Evolutionary conservation across 352 stramenopile species (phyloP).

Genomic region (Phytophthora sojae): DNA sequence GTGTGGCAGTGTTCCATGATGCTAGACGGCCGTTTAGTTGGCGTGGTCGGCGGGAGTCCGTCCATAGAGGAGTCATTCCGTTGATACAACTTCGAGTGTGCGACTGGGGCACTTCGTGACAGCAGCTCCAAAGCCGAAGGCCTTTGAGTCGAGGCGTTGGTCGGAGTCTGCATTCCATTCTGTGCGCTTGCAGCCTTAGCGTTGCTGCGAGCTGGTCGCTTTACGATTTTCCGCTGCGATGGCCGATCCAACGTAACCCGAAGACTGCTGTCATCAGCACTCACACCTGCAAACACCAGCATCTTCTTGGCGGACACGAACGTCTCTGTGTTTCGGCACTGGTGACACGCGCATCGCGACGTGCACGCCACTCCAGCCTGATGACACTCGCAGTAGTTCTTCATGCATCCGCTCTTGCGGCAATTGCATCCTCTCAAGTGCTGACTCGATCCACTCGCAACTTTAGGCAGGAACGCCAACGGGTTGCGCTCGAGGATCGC

Average conservation of each 20-base stretch:
- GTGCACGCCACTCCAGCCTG: conserved; percentile 90
- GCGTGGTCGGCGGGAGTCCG: conserved; percentile 20
- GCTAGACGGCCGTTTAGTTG: conserved; percentile 39
- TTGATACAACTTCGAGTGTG: conserved; percentile 19
- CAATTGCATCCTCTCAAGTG: conserved; percentile 97
- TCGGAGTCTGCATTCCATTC: conserved; percentile 28
- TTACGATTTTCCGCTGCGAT: conserved; percentile 38
- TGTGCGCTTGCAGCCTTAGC: conserved; percentile 1
- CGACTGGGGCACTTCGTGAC: conserved; percentile 61
- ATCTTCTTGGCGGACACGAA: conserved; percentile 79
- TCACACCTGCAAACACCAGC: conserved; percentile 56
- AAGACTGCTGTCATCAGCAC: conserved; percentile 19
- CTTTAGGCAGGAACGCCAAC: conserved; percentile 95
- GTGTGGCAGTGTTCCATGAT: conserved; percentile 33
- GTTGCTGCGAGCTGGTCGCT: conserved; percentile 14
- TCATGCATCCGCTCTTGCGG: conserved; percentile 95
- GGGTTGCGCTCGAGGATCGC: conserved; percentile 94
- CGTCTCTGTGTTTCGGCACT: conserved; percentile 76
- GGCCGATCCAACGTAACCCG: conserved; percentile 10
- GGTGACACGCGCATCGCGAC: conserved; percentile 82
- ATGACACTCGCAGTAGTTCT: conserved; percentile 98
- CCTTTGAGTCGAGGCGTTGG: conserved; percentile 29
- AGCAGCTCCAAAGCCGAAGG: conserved; percentile 58
- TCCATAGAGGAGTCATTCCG: conserved; percentile 15
- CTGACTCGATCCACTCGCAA: conserved; percentile 76